phyloP scores from a whole-genome alignment of 2,329 filamentous ascomycete species.

The Pezicula rhizophila region DNA sequence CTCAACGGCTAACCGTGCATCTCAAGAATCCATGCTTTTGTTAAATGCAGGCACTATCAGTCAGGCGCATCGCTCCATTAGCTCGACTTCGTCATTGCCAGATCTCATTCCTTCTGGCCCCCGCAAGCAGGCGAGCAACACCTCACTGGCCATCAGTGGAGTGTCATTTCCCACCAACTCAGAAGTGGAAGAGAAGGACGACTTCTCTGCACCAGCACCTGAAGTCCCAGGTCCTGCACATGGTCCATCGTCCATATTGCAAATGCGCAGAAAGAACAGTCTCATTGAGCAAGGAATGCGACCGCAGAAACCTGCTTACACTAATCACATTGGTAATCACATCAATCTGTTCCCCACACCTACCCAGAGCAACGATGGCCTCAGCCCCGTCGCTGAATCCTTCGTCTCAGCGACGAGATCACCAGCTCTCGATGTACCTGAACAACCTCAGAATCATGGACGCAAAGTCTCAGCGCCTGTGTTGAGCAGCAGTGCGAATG shows the following conservation, averaged over 20 bases:
- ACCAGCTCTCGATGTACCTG: neutral
- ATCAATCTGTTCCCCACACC: conserved; percentile 7
- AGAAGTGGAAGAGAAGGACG: conserved; percentile 6
- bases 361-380: neutral
- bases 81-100: conserved; percentile 25
- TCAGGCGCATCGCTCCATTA: conserved; percentile 20
- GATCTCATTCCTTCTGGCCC: conserved; percentile 23
- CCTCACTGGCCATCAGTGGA: neutral
- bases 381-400: conserved; percentile 24
- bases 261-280: conserved; percentile 1
- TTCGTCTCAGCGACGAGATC: conserved; percentile 3
- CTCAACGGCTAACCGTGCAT: conserved; percentile 17
- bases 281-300: conserved; percentile 10
- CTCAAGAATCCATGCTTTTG: conserved; percentile 23
- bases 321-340: neutral
- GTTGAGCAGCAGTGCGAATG: conserved; percentile 9
- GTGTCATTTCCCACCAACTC: conserved; percentile 1
- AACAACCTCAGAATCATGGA: conserved; percentile 14
- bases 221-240: conserved; percentile 5
- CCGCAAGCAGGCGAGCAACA: conserved; percentile 10
- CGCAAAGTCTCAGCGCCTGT: conserved; percentile 24
- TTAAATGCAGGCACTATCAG: conserved; percentile 13
- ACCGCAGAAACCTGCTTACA: neutral
- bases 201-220: conserved; percentile 9
- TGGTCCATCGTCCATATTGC: neutral